These are phyloP conservation scores for Leptographium wingfieldii DNA, from an alignment of 2,329 filamentous ascomycete species.

Conservation along the genomic window DNA sequence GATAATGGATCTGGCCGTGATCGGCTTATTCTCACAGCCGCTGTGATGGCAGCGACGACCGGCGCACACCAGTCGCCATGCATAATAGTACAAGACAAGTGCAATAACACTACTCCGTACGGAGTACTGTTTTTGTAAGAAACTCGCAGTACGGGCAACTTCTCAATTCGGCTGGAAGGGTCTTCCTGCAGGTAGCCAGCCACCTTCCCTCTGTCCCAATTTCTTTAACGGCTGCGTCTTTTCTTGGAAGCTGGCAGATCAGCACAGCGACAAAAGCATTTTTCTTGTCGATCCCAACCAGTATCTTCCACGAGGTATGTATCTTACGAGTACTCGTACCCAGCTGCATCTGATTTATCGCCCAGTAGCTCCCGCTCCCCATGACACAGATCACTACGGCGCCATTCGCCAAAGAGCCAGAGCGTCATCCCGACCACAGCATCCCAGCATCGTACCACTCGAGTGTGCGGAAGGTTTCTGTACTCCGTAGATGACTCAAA, in stretches of 20 bases:
- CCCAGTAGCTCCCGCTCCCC: no score
- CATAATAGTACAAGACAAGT: no score
- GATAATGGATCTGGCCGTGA: neutral
- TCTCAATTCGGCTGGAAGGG: neutral
- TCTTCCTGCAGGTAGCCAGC: neutral
- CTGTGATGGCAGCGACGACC: neutral
- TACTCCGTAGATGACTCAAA: neutral
- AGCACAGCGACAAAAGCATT: neutral
- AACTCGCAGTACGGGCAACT: neutral
- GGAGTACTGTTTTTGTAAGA: neutral
- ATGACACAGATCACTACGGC: no score
- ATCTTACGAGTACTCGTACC: neutral
- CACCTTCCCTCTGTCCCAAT: no score
- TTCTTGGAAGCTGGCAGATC: neutral
- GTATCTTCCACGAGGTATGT: neutral
- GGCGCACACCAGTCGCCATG: neutral
- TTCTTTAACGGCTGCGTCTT: neutral
- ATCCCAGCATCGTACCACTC: neutral
- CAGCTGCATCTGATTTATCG: neutral
- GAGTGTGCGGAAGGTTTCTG: no score
- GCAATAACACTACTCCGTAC: no score
- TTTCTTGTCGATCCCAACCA: neutral
- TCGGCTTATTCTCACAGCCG: neutral
- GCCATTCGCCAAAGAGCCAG: neutral
- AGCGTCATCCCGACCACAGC: neutral